Percentiles rank a stretch among this genome's conserved stretches.
Conservation (phyloP, 805 yeast species). For the Saccharomycopsis fermentans region DNA sequence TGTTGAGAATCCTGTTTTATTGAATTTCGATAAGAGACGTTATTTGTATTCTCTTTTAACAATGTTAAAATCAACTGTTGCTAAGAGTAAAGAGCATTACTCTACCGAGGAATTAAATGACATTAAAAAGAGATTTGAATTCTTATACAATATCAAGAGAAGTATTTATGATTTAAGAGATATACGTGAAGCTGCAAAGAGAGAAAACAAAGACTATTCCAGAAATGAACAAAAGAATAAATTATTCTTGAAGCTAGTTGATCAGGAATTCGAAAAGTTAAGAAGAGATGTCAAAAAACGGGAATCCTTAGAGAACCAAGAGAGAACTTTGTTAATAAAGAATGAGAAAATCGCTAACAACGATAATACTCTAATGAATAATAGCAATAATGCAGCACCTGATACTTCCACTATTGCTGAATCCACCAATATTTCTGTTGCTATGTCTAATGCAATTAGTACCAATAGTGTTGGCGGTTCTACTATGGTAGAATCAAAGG, state of each 20-base stretch:
- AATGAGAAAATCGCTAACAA: background rate
- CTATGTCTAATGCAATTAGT: background rate
- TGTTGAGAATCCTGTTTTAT: slow-evolving; percentile 47
- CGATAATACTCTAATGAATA: background rate
- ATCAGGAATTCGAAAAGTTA: slow-evolving; percentile 41
- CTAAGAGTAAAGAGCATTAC: slow-evolving; percentile 4
- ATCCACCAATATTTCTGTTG: background rate
- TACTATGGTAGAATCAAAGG: background rate
- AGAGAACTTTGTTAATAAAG: slow-evolving; percentile 22
- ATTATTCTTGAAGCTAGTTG: slow-evolving; percentile 37
- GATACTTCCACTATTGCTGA: background rate
- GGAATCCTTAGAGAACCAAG: slow-evolving; percentile 31
- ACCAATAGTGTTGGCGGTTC: background rate
- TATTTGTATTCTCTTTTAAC: slow-evolving; percentile 53
- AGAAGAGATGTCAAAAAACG: slow-evolving; percentile 41
- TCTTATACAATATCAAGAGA: slow-evolving; percentile 39
- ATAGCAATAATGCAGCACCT: background rate
- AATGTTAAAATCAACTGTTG: slow-evolving; percentile 34
- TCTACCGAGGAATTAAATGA: slow-evolving; percentile 25
- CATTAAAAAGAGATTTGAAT: slow-evolving; percentile 34
- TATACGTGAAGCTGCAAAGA: slow-evolving; percentile 33
- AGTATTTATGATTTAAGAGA: slow-evolving; percentile 26
- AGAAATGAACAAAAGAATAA: slow-evolving; percentile 28
- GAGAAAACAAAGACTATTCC: slow-evolving; percentile 32
- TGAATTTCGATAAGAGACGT: slow-evolving; percentile 81